A percentile compares a stretch with the other conserved stretches of the same genome.
These are phyloP conservation scores for Hylodesmum podocarpum DNA, from an alignment of 306 rosid genomes.

Conservation along the genomic window DNA sequence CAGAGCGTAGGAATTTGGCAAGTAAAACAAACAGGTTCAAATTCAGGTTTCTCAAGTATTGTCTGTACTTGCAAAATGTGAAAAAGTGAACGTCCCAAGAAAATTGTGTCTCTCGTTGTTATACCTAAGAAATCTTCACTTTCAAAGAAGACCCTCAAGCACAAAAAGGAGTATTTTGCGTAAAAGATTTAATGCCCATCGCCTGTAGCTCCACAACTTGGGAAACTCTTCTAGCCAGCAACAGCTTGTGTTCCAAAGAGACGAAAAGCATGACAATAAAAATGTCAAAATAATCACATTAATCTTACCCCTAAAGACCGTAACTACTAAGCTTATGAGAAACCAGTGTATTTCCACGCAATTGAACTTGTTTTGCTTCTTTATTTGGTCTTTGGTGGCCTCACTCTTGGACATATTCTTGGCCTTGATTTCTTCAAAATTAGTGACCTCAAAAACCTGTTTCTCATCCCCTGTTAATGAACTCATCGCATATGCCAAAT, in stretches of 20 bases:
- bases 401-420: slow-evolving; percentile 2
- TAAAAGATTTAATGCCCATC: too few species aligned
- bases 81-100: too few species aligned
- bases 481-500: slow-evolving; percentile 8
- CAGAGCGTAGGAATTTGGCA: too few species aligned
- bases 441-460: not conserved
- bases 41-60: too few species aligned
- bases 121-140: too few species aligned
- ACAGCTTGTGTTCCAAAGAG: slow-evolving; percentile 11
- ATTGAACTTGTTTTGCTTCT: slow-evolving; percentile 27
- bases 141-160: too few species aligned
- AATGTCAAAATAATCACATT: slow-evolving; percentile 48
- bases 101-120: too few species aligned
- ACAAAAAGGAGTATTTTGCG: too few species aligned
- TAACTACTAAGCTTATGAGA: slow-evolving; percentile 48
- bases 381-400: not conserved
- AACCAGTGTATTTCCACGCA: slow-evolving; percentile 40
- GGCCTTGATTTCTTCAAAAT: not conserved
- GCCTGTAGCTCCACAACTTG: slow-evolving; percentile 36
- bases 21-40: too few species aligned
- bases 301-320: slow-evolving; percentile 55
- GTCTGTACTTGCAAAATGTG: too few species aligned
- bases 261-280: slow-evolving; percentile 43
- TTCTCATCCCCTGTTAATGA: slow-evolving; percentile 20
- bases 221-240: slow-evolving; percentile 7